phyloP scores from a whole-genome alignment of 2,329 filamentous ascomycete genomes.

The Hypoxylon sp. region DNA sequence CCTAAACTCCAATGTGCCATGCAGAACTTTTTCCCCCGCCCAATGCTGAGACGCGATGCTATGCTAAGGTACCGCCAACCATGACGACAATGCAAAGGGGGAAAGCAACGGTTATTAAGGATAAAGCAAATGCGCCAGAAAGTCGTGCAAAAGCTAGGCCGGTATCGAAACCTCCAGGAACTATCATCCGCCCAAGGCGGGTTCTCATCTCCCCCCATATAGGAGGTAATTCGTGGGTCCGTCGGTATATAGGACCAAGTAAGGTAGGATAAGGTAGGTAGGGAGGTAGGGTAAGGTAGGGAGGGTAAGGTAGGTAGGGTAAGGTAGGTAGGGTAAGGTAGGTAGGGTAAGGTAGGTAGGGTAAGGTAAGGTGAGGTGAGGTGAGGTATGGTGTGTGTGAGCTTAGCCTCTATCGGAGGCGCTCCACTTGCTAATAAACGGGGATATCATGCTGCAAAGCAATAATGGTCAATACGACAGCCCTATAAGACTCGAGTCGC shows the following conservation, averaged over 20 bases:
- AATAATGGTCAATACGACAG: constrained; percentile 35
- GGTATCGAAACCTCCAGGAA: constrained; percentile 1
- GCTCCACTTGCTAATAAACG: constrained; percentile 52
- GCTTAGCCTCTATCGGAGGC: constrained; percentile 46
- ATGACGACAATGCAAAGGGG: constrained; percentile 12
- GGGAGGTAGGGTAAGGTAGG: no score
- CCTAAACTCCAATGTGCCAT: constrained; percentile 33
- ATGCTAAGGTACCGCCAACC: constrained; percentile 10
- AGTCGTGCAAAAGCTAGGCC: not conserved
- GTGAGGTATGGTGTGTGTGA: not conserved
- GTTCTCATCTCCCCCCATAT: constrained; percentile 9
- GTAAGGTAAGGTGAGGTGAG: not conserved
- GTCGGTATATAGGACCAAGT: constrained; percentile 21
- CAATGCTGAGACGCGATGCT: constrained; percentile 38
- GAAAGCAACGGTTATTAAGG: constrained; percentile 3
- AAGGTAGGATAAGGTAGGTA: not conserved
- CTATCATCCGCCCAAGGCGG: constrained; percentile 3
- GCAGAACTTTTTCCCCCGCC: constrained; percentile 24
- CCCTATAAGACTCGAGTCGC: constrained; percentile 14
- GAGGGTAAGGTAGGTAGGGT: no score
- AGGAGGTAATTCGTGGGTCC: constrained; percentile 11
- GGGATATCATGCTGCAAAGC: constrained; percentile 46
- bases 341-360: not conserved
- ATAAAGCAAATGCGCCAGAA: not conserved
- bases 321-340: no score